Conservation (phyloP, 352 stramenopile genomes). For the Phytophthora cryptogea region DNA sequence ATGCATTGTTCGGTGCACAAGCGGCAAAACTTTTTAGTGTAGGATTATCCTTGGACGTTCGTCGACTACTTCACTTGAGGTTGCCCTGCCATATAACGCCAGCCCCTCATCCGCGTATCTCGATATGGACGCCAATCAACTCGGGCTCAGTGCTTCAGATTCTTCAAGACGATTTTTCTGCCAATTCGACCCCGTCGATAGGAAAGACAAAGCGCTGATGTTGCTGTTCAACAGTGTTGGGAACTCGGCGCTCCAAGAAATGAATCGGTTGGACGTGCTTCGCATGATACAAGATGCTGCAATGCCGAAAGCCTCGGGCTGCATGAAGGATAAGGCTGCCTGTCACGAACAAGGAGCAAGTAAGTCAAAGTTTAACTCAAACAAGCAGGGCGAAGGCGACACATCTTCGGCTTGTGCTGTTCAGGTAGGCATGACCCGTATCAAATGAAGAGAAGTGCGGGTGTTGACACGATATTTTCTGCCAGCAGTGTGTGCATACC, state of each 20-base stretch:
- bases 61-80: constrained; percentile 1
- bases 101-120: no score
- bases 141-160: constrained; percentile 27
- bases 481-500: constrained; percentile 49
- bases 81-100: neutral
- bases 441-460: constrained; percentile 19
- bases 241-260: constrained; percentile 49
- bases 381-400: constrained; percentile 1
- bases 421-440: constrained; percentile 22
- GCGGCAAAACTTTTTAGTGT: no score
- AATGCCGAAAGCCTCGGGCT: constrained; percentile 11
- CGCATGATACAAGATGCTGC: constrained; percentile 61
- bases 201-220: constrained; percentile 37
- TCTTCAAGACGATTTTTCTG: constrained; percentile 38
- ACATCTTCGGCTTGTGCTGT: constrained; percentile 31
- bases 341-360: no score
- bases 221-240: constrained; percentile 51
- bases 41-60: no score
- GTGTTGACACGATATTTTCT: neutral
- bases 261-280: constrained; percentile 58
- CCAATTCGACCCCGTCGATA: constrained; percentile 40
- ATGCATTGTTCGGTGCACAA: no score
- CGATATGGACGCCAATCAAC: no score
- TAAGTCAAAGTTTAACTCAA: no score
- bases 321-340: no score